Percentiles rank a stretch among this genome's conserved stretches.
phyloP scores from a whole-genome alignment of 1,284 basidiomycete genomes.

The Pterulicium gracile region DNA sequence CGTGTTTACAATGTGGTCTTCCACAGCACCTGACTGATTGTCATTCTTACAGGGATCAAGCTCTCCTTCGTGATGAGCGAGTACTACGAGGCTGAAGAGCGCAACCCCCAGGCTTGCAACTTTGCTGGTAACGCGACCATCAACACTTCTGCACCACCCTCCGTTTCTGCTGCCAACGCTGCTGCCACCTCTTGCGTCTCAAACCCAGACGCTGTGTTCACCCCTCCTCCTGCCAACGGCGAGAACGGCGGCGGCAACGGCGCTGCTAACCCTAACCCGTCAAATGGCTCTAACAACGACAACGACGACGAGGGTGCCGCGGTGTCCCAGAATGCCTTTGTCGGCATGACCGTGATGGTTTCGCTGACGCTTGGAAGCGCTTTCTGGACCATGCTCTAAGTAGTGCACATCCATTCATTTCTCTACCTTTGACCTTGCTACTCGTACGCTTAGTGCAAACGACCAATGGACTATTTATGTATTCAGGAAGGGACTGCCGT shows the following conservation, averaged over 20 bases:
- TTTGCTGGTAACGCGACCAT: conserved; percentile 81
- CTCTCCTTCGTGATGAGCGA: conserved; percentile 77
- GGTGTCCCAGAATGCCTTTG: conserved; percentile 25
- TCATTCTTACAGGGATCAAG: conserved; percentile 43
- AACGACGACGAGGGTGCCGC: conserved; percentile 6
- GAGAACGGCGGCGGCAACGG: background rate
- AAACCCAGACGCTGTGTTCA: conserved; percentile 57
- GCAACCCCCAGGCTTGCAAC: conserved; percentile 51
- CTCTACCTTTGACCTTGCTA: too few relatives aligned
- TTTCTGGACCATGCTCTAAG: conserved; percentile 31
- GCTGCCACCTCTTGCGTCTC: conserved; percentile 66
- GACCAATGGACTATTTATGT: too few relatives aligned
- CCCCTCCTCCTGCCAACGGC: conserved; percentile 21
- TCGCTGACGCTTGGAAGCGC: conserved; percentile 30
- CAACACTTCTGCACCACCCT: conserved; percentile 44
- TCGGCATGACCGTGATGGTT: conserved; percentile 30
- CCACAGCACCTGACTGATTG: too few relatives aligned
- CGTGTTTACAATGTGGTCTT: too few relatives aligned
- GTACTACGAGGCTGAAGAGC: conserved; percentile 61
- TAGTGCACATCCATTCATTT: background rate
- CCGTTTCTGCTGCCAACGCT: conserved; percentile 40
- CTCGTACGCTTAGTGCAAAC: too few relatives aligned
- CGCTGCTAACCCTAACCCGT: conserved; percentile 1
- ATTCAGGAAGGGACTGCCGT: too few relatives aligned
- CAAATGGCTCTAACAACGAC: background rate